Conservation (phyloP, 169 alveolate species). For the Eimeria tenella region DNA sequence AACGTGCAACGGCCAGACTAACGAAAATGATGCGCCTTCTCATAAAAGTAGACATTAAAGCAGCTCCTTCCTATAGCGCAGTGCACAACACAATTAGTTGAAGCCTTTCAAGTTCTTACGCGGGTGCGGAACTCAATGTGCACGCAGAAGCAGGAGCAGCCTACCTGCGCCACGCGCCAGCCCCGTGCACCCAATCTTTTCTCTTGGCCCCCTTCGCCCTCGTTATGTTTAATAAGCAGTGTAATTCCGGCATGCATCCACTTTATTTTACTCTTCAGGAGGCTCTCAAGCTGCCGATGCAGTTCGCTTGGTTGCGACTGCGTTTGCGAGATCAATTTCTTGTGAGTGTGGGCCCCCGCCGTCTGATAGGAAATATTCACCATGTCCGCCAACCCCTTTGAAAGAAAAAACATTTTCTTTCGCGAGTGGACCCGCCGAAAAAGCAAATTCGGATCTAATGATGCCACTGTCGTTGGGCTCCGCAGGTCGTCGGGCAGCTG, state of each 20-base stretch:
- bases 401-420: constrained; percentile 66
- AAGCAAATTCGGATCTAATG: constrained; percentile 34
- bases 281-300: constrained; percentile 6
- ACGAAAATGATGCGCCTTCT: constrained; percentile 75
- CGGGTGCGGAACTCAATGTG: neutral
- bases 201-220: constrained; percentile 31
- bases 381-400: constrained; percentile 54
- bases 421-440: constrained; percentile 77
- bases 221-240: constrained; percentile 71
- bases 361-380: constrained; percentile 34
- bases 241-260: constrained; percentile 78
- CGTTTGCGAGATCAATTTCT: neutral
- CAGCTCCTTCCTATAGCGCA: constrained; percentile 76
- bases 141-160: neutral
- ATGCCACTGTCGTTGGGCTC: constrained; percentile 14
- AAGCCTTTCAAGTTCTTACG: neutral
- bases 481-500: constrained; percentile 74
- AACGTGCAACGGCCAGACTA: constrained; percentile 58
- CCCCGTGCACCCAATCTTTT: constrained; percentile 66
- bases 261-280: constrained; percentile 43
- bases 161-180: constrained; percentile 72
- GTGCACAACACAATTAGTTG: neutral
- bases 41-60: constrained; percentile 74
- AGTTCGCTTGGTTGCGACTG: neutral
- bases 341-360: constrained; percentile 19